Evolutionary conservation across 2,329 filamentous ascomycete species (phyloP).

Genomic region (Nothophaeocryptopus gaeumannii): DNA sequence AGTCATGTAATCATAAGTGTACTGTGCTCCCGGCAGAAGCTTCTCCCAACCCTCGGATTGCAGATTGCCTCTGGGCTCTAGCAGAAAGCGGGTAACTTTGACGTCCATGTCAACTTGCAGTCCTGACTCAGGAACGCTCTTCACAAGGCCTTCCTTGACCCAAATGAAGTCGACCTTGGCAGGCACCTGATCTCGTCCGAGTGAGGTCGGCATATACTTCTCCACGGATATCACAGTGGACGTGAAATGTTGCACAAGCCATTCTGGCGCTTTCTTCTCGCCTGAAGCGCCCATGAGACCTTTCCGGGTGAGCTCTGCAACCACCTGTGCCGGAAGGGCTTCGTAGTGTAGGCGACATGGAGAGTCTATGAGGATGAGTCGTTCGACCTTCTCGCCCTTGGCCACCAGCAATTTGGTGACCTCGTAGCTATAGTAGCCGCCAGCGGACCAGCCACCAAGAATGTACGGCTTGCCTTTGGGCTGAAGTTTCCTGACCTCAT

Average conservation of each 20-base stretch:
- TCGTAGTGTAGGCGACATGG: slow-evolving; percentile 29
- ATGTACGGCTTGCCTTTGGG: slow-evolving; percentile 56
- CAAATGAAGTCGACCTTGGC: slow-evolving; percentile 31
- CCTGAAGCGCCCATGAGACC: slow-evolving; percentile 29
- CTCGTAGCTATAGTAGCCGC: slow-evolving; percentile 64
- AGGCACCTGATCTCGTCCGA: slow-evolving; percentile 26
- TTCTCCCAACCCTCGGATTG: slow-evolving; percentile 32
- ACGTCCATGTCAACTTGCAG: slow-evolving; percentile 31
- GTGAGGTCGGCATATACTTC: slow-evolving; percentile 28
- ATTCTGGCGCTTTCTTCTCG: slow-evolving; percentile 30
- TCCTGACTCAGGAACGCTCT: slow-evolving; percentile 29
- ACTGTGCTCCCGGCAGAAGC: slow-evolving; percentile 29
- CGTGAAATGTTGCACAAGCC: slow-evolving; percentile 33
- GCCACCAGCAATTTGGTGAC: slow-evolving; percentile 26
- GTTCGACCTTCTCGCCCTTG: slow-evolving; percentile 27
- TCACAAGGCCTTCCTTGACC: slow-evolving; percentile 32
- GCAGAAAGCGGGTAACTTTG: slow-evolving; percentile 32
- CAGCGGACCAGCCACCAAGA: slow-evolving; percentile 72
- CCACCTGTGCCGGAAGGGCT: slow-evolving; percentile 28
- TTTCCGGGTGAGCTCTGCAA: slow-evolving; percentile 27
- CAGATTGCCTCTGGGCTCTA: slow-evolving; percentile 30
- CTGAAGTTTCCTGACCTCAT: slow-evolving; percentile 42
- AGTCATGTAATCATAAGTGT: slow-evolving; percentile 31
- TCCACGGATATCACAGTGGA: slow-evolving; percentile 30
- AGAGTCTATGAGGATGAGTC: slow-evolving; percentile 32